Conservation (phyloP, 1,139 yeast species). For the Yamadazyma diospyri region DNA sequence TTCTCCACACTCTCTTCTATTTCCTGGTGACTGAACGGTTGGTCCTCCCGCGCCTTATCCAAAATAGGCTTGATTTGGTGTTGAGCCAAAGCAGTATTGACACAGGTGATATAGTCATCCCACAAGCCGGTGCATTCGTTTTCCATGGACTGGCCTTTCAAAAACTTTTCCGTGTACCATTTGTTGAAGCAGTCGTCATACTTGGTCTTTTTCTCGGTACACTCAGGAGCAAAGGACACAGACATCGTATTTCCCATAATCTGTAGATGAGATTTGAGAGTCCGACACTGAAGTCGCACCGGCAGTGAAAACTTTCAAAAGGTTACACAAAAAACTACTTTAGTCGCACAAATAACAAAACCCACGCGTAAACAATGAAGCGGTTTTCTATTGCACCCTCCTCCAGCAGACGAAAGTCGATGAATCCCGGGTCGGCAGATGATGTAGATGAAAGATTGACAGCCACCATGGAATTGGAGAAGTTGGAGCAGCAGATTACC, state of each 20-base stretch:
- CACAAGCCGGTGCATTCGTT: conserved; percentile 92
- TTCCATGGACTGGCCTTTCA: conserved; percentile 64
- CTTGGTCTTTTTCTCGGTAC: conserved; percentile 78
- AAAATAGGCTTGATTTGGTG: conserved; percentile 80
- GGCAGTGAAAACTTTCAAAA: too few species aligned
- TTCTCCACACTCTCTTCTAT: conserved; percentile 16
- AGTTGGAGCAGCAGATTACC: conserved; percentile 79
- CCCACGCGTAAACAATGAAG: conserved; percentile 24
- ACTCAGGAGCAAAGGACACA: conserved; percentile 94
- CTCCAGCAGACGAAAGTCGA: conserved; percentile 35
- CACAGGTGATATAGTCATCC: conserved; percentile 83
- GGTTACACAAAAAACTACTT: too few species aligned
- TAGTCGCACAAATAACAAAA: too few species aligned
- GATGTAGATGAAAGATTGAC: conserved; percentile 19
- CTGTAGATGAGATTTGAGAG: too few species aligned
- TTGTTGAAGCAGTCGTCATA: conserved; percentile 91
- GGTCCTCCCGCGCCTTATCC: conserved; percentile 88
- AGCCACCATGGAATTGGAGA: conserved; percentile 57
- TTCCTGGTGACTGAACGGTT: conserved; percentile 59
- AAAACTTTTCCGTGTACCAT: conserved; percentile 92
- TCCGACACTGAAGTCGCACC: too few species aligned
- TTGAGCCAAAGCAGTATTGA: conserved; percentile 68
- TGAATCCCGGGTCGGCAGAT: conserved; percentile 16
- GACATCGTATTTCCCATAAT: conserved; percentile 82
- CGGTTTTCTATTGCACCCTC: conserved; percentile 41